Evolutionary conservation across 225 moss, liverwort and hornwort species (phyloP).

Genomic region (Takakia lepidozioides): DNA sequence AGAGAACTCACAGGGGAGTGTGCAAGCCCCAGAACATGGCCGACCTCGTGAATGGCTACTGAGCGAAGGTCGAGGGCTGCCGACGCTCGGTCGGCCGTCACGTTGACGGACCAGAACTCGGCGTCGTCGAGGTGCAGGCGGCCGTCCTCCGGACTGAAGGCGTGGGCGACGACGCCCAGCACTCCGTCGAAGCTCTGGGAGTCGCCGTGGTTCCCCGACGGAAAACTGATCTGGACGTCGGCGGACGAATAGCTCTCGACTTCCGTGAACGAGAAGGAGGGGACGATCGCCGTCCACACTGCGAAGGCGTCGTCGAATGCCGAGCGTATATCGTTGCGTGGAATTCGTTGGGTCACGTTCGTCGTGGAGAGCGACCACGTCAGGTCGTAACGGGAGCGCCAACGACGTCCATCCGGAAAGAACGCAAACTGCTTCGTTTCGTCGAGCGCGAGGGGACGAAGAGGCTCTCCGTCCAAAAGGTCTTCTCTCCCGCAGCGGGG

Average conservation of each 20-base stretch:
- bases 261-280: constrained; percentile 38
- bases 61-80: constrained; percentile 41
- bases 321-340: constrained; percentile 25
- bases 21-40: constrained; percentile 47
- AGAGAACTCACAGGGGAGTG: too few relatives aligned
- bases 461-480: constrained; percentile 6
- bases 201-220: constrained; percentile 38
- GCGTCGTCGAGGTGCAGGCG: constrained; percentile 45
- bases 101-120: constrained; percentile 39
- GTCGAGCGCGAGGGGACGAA: constrained; percentile 6
- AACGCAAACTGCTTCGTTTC: constrained; percentile 28
- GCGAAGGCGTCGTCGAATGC: constrained; percentile 35
- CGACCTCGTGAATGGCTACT: constrained; percentile 52
- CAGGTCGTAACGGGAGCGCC: constrained; percentile 42
- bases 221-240: constrained; percentile 52
- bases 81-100: constrained; percentile 26
- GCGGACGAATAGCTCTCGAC: constrained; percentile 26
- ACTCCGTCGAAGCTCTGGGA: constrained; percentile 44
- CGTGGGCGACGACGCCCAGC: constrained; percentile 48
- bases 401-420: constrained; percentile 34
- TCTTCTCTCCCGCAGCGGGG: constrained; percentile 43
- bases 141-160: constrained; percentile 52
- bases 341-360: constrained; percentile 28
- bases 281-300: constrained; percentile 26
- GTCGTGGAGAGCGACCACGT: constrained; percentile 42